phyloP scores from a whole-genome alignment of 306 rosid genomes.

The Delonix regia region DNA sequence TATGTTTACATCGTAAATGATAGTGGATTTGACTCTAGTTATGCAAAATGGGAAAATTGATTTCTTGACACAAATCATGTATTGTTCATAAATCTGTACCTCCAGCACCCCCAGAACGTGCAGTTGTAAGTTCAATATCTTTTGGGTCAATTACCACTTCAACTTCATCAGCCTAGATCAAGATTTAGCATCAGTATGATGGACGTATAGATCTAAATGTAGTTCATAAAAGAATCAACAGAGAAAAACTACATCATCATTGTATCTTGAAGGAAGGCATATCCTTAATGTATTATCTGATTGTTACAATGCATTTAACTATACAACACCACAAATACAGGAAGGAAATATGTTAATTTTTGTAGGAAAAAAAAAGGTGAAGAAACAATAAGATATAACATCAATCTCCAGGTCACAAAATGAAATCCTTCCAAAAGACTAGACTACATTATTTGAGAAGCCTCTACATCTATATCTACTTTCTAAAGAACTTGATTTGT shows the following conservation, averaged over 20 bases:
- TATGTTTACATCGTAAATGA: constrained; percentile 34
- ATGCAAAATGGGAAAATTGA: constrained; percentile 20
- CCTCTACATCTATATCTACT: constrained; percentile 15
- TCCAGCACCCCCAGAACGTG: constrained; percentile 99
- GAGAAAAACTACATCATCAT: background rate
- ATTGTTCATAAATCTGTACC: constrained; percentile 55
- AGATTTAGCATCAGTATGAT: constrained; percentile 36
- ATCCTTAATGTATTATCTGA: constrained; percentile 9
- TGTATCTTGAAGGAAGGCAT: constrained; percentile 15
- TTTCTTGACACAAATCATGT: constrained; percentile 25
- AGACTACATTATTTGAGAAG: constrained; percentile 20
- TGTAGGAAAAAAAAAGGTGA: constrained; percentile 1
- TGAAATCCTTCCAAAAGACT: constrained; percentile 16
- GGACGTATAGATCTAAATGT: constrained; percentile 25
- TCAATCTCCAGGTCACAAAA: constrained; percentile 21
- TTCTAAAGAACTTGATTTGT: background rate
- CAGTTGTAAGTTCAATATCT: constrained; percentile 90
- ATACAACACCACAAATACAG: constrained; percentile 4
- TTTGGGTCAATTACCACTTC: constrained; percentile 92
- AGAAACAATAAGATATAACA: background rate
- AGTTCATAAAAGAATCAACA: constrained; percentile 13
- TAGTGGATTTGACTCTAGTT: constrained; percentile 26
- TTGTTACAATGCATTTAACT: constrained; percentile 20
- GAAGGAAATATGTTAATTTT: background rate
- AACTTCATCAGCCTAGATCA: constrained; percentile 90